Conservation (phyloP, 345 rosid species). For the Eucalyptus grandis region DNA sequence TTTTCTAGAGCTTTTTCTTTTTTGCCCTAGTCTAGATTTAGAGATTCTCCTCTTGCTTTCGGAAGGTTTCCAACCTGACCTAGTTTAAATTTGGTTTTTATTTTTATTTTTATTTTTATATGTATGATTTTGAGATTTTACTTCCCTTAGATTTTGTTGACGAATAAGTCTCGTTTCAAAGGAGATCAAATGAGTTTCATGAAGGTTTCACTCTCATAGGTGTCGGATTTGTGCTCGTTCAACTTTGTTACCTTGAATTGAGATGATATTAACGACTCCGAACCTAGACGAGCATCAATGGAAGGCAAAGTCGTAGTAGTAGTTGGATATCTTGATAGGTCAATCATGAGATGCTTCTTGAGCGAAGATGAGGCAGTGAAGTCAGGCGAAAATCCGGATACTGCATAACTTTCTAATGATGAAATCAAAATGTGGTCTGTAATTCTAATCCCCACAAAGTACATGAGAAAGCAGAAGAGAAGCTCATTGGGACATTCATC, state of each 20-base stretch:
- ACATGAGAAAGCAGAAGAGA: neutral
- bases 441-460: neutral
- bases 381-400: neutral
- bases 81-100: too few relatives aligned
- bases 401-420: neutral
- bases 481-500: neutral
- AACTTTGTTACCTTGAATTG: neutral
- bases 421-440: neutral
- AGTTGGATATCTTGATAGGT: neutral
- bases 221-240: fast-evolving
- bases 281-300: neutral
- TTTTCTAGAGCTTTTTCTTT: too few relatives aligned
- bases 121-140: too few relatives aligned
- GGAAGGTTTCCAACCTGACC: fast-evolving
- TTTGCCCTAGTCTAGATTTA: too few relatives aligned
- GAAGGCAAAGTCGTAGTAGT: neutral
- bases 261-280: fast-evolving
- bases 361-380: neutral
- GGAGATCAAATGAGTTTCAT: neutral
- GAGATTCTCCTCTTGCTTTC: fast-evolving
- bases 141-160: fast-evolving
- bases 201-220: neutral
- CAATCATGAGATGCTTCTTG: neutral
- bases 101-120: fast-evolving
- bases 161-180: fast-evolving